phyloP scores from a whole-genome alignment of 2,329 filamentous ascomycete species.

The Ascochyta koolunga region DNA sequence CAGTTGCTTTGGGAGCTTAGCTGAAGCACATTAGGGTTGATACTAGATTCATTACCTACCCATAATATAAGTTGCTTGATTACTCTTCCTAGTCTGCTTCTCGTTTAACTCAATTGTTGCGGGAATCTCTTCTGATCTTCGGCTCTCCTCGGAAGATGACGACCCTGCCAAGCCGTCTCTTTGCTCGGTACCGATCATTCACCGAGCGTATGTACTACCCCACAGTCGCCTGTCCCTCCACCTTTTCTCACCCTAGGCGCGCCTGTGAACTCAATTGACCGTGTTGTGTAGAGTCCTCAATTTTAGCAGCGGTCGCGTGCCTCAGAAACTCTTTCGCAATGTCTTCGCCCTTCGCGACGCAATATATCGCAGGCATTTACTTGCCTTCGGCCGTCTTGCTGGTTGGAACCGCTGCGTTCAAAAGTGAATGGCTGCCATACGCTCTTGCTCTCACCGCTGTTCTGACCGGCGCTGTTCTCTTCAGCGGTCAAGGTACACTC shows the following conservation, averaged over 20 bases:
- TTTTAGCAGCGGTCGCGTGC: background rate
- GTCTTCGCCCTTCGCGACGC: conserved; percentile 44
- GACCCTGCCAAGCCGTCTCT: conserved; percentile 13
- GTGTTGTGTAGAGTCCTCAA: background rate
- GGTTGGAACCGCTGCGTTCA: conserved; percentile 76
- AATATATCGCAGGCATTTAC: conserved; percentile 76
- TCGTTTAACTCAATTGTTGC: background rate
- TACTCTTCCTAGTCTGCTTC: background rate
- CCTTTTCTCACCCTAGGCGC: background rate
- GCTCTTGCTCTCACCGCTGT: conserved; percentile 69
- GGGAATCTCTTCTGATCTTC: conserved; percentile 7
- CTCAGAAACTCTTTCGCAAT: conserved; percentile 13
- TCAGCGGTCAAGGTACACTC: conserved; percentile 6
- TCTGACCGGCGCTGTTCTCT: conserved; percentile 51
- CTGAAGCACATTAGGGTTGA: no score
- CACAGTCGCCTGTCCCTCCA: conserved; percentile 1
- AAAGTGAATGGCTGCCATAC: conserved; percentile 72
- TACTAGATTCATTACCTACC: no score
- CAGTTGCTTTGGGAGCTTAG: no score
- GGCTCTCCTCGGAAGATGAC: conserved; percentile 1
- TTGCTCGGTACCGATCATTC: conserved; percentile 15
- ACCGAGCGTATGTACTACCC: conserved; percentile 7
- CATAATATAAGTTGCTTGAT: no score
- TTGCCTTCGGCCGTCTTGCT: conserved; percentile 80
- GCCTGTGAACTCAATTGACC: conserved; percentile 7